A percentile compares a stretch with the other conserved stretches of the same genome.
These are phyloP conservation scores for Phylloboletellus chloephorus DNA, from an alignment of 1,284 basidiomycete genomes.

Conservation along the genomic window DNA sequence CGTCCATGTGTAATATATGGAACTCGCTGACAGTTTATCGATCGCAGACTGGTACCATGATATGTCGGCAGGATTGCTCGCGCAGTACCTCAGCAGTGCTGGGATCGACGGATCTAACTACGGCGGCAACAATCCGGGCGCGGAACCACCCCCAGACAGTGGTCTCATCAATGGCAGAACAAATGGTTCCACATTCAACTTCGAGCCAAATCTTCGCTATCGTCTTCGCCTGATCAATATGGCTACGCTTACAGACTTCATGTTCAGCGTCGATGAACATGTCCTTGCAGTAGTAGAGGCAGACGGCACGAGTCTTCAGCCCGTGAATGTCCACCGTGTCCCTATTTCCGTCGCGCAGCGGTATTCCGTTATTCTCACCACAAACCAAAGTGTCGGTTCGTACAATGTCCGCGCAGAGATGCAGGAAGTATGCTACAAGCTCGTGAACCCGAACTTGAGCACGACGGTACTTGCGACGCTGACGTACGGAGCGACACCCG, in stretches of 20 bases:
- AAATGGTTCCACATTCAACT: slow-evolving; percentile 20
- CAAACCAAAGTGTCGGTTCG: slow-evolving; percentile 31
- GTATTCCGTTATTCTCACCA: slow-evolving; percentile 29
- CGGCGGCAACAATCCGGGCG: slow-evolving; percentile 26
- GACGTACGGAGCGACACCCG: slow-evolving; percentile 23
- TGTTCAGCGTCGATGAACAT: slow-evolving; percentile 30
- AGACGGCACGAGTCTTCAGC: slow-evolving; percentile 28
- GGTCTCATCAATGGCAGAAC: slow-evolving; percentile 31
- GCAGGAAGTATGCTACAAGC: slow-evolving; percentile 29
- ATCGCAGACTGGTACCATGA: slow-evolving; percentile 30
- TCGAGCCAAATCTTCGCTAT: slow-evolving; percentile 29
- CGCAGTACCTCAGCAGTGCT: slow-evolving; percentile 25
- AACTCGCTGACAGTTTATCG: neutral
- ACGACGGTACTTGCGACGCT: slow-evolving; percentile 29
- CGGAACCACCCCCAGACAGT: slow-evolving; percentile 31
- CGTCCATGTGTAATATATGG: neutral
- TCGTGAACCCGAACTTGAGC: slow-evolving; percentile 27
- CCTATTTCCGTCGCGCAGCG: slow-evolving; percentile 30
- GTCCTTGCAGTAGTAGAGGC: slow-evolving; percentile 29
- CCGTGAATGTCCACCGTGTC: slow-evolving; percentile 27
- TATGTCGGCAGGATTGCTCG: slow-evolving; percentile 29
- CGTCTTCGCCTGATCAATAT: slow-evolving; percentile 32
- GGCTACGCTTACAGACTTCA: slow-evolving; percentile 29
- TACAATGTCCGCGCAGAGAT: slow-evolving; percentile 32
- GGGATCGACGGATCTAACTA: slow-evolving; percentile 30